Percentiles rank a stretch among this genome's conserved stretches.
Evolutionary conservation across 768 basidiomycete genomes (phyloP).

Genomic region (Candolleomyces eurysporus): DNA sequence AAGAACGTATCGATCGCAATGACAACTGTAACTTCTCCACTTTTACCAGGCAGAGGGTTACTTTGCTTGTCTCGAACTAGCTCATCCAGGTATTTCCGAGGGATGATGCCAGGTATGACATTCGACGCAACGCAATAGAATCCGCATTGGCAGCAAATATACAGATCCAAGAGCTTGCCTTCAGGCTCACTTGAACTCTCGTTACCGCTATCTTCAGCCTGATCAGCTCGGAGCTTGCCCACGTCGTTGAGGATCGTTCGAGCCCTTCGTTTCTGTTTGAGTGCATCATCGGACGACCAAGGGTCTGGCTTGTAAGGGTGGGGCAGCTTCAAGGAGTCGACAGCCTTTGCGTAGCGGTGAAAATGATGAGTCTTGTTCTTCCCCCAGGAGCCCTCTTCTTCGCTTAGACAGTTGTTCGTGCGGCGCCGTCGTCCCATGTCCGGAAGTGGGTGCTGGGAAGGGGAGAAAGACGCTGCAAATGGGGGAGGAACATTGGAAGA

Average conservation of each 20-base stretch:
- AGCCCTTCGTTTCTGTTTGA: slow-evolving; percentile 48
- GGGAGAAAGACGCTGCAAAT: slow-evolving; percentile 52
- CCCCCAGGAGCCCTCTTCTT: slow-evolving; percentile 44
- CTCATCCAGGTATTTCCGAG: slow-evolving; percentile 58
- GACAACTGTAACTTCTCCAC: slow-evolving; percentile 52
- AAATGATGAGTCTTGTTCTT: slow-evolving; percentile 78
- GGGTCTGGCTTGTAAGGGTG: slow-evolving; percentile 57
- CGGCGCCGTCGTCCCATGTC: slow-evolving; percentile 49
- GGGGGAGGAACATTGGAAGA: slow-evolving; percentile 61
- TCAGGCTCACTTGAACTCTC: slow-evolving; percentile 35
- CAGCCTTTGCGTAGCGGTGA: slow-evolving; percentile 68
- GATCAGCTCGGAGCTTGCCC: slow-evolving; percentile 40
- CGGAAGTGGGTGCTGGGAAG: slow-evolving; percentile 48
- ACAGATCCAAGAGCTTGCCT: slow-evolving; percentile 69
- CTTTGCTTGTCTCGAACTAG: slow-evolving; percentile 58
- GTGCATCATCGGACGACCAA: slow-evolving; percentile 55
- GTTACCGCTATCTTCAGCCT: slow-evolving; percentile 34
- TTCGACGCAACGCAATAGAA: slow-evolving; percentile 69
- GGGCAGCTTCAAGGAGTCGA: slow-evolving; percentile 66
- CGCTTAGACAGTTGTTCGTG: slow-evolving; percentile 51
- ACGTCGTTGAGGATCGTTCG: slow-evolving; percentile 35
- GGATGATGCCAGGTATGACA: slow-evolving; percentile 72
- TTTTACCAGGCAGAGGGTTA: slow-evolving; percentile 57
- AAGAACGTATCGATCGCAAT: slow-evolving; percentile 65
- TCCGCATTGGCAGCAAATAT: slow-evolving; percentile 83